Percentiles rank a stretch among this genome's conserved stretches.
These are phyloP conservation scores for Arthrobotrys sphaeroides DNA, from an alignment of 2,329 filamentous ascomycete species.

Conservation along the genomic window DNA sequence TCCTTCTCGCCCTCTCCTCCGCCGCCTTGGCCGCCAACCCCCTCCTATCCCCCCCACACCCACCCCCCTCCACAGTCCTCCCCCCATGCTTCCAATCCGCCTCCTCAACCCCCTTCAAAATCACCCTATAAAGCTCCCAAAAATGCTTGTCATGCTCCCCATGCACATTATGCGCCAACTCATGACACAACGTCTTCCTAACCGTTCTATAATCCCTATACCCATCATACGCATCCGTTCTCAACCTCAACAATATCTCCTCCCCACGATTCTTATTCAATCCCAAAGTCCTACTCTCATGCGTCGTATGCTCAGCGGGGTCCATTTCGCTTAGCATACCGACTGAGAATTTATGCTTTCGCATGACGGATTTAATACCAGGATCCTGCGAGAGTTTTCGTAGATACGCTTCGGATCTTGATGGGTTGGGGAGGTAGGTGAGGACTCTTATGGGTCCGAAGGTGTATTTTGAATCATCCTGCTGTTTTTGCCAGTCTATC, in stretches of 20 bases:
- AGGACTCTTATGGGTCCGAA: conserved; percentile 82
- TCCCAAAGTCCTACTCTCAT: conserved; percentile 72
- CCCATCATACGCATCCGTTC: conserved; percentile 94
- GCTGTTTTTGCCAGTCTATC: conserved; percentile 63
- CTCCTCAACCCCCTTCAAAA: conserved; percentile 77
- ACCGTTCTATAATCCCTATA: conserved; percentile 94
- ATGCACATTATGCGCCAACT: conserved; percentile 91
- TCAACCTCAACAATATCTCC: conserved; percentile 85
- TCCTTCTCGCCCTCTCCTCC: conserved; percentile 71
- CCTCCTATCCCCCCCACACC: conserved; percentile 72
- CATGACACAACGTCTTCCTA: conserved; percentile 90
- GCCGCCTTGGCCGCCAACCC: conserved; percentile 79
- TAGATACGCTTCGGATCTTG: conserved; percentile 76
- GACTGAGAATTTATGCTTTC: conserved; percentile 83
- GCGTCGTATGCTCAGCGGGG: conserved; percentile 80
- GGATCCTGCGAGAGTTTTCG: conserved; percentile 80
- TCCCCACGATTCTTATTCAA: conserved; percentile 88
- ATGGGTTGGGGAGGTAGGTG: conserved; percentile 77
- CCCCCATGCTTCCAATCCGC: conserved; percentile 82
- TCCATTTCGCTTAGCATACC: conserved; percentile 95
- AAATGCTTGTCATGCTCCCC: conserved; percentile 85
- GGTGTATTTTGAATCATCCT: conserved; percentile 76
- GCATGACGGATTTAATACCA: conserved; percentile 85
- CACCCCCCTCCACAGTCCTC: conserved; percentile 68
- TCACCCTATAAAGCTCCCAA: conserved; percentile 86